phyloP scores from a whole-genome alignment of 1,139 yeast genomes.

The Taphrina pruni region DNA sequence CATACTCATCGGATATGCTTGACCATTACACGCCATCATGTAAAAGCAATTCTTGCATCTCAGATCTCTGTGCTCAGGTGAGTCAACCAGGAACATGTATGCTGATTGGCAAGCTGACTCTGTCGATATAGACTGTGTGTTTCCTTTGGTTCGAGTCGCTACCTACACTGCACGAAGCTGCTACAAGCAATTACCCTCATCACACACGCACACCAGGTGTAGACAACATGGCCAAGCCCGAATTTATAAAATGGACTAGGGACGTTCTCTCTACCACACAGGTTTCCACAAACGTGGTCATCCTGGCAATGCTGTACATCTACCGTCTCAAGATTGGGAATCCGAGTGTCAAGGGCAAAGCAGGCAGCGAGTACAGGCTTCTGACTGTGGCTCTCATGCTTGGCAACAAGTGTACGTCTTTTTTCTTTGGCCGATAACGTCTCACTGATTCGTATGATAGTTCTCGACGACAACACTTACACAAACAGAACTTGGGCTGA shows the following conservation, averaged over 20 bases:
- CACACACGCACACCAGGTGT: constrained; percentile 24
- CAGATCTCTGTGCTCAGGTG: constrained; percentile 40
- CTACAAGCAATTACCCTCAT: constrained; percentile 32
- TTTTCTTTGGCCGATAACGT: too few relatives aligned
- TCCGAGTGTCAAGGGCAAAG: constrained; percentile 50
- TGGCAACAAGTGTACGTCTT: constrained; percentile 68
- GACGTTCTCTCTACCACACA: constrained; percentile 50
- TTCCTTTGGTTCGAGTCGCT: constrained; percentile 41
- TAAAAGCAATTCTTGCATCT: constrained; percentile 20
- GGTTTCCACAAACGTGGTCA: constrained; percentile 52
- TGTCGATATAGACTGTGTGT: constrained; percentile 28
- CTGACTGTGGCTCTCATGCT: constrained; percentile 72
- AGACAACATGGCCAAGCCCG: constrained; percentile 29
- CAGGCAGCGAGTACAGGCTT: constrained; percentile 61
- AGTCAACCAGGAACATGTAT: background rate
- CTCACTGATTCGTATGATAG: constrained; percentile 48
- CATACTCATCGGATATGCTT: constrained; percentile 14
- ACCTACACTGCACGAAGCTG: constrained; percentile 39
- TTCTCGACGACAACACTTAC: constrained; percentile 88
- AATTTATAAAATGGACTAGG: constrained; percentile 40
- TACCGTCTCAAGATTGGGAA: constrained; percentile 49
- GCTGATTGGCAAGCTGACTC: background rate
- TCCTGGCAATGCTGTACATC: constrained; percentile 53
- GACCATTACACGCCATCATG: constrained; percentile 28
- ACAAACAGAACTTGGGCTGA: constrained; percentile 92